Evolutionary conservation across 1,284 basidiomycete species (phyloP), one percentile per base, ranked within the genome.

Genomic region (Puccinia coronata): DNA sequence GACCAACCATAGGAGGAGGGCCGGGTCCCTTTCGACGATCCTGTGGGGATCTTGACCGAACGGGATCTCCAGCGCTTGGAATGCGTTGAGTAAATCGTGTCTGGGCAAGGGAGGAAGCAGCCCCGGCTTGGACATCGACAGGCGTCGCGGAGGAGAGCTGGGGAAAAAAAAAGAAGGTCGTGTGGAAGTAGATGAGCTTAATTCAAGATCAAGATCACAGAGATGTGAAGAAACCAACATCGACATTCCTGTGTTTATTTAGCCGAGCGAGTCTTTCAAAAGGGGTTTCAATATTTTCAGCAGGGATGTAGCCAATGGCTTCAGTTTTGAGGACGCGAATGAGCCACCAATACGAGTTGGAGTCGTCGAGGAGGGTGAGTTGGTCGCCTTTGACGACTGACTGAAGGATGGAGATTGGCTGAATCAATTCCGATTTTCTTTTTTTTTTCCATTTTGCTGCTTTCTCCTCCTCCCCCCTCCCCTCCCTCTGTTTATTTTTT

Each of bases 301-400:
- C 96, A 23, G 96, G 96, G 76, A 99, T 99, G 87, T 99, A 99
- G 0, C 96, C 96, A n/a, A 99, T 94, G 85, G 98, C 96, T 87
- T 98, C 95, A 2, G 94, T 98, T 88, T 96, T 98, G 84, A 98
- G 90, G 5, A 97, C 95, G 76, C 94, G 91, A 23, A 98, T 95
- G 72, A 97, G 91, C 95, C 95, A 97, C 95, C 95, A 97, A 87
- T 97, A 98, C 86, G 93, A 94, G 87, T 98, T 97, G 82, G 92
- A 94, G 86, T 98, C 95, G 87, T 98, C 95, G 89, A 97, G 93
- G 61, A 98, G 88, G 84, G 94, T 92, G 51, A 98, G 89, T 82
- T 92, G 93, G 88, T 98, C 95, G 53, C 95, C 95, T 87, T 96
- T 96, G 87, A 96, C 93, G 82, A 98, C 95, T 83, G 94, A 81